Percentiles rank a stretch among this genome's conserved stretches.
These are phyloP conservation scores for Ogataea thermomethanolica DNA, from an alignment of 805 yeast species.

Conservation along the genomic window DNA sequence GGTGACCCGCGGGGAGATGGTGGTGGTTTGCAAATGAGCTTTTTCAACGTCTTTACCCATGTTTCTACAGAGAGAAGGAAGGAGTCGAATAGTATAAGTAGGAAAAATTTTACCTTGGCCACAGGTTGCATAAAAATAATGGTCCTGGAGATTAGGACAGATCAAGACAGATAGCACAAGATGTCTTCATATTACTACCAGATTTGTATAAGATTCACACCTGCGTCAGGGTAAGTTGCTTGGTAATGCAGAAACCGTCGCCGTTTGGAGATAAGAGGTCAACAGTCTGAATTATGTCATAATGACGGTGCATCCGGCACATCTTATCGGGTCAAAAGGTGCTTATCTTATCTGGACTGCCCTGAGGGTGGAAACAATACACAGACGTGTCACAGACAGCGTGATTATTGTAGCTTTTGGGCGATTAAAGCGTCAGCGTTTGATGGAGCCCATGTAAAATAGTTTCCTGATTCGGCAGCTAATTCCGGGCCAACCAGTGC, in stretches of 20 bases:
- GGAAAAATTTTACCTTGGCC: conserved; percentile 7
- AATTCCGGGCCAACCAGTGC: background rate
- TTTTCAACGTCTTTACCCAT: conserved; percentile 20
- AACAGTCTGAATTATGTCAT: background rate
- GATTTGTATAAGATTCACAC: conserved; percentile 9
- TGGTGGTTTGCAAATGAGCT: conserved; percentile 14
- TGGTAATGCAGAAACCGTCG: too few species aligned
- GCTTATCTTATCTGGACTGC: conserved; percentile 7
- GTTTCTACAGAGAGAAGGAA: conserved; percentile 1
- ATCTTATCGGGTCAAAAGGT: conserved; percentile 1
- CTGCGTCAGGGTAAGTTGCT: too few species aligned
- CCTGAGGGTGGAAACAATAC: background rate
- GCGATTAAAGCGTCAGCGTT: background rate
- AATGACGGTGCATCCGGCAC: background rate
- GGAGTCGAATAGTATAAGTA: background rate
- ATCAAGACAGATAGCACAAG: too few species aligned
- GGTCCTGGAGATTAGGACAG: too few species aligned
- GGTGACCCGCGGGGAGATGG: conserved; percentile 21
- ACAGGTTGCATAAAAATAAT: background rate
- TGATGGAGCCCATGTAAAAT: conserved; percentile 3
- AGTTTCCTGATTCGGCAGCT: conserved; percentile 4
- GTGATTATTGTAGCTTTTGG: conserved; percentile 6
- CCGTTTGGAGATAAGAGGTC: background rate
- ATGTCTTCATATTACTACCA: background rate
- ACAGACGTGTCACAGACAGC: background rate